A percentile compares a stretch with the other conserved stretches of the same genome.
These are phyloP conservation scores for Dictyostelium discoideum DNA, from an alignment of 78 protist species.

Conservation along the genomic window dicty_2.7 NC_007091.3:4701001-4701500, in stretches of 20 bases:
- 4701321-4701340: neutral
- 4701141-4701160: slow-evolving; percentile 22
- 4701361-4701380: no score
- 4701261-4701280: slow-evolving; percentile 59
- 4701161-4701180: slow-evolving; percentile 22
- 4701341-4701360: neutral
- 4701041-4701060: neutral
- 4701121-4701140: neutral
- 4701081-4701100: slow-evolving; percentile 23
- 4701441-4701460: slow-evolving; percentile 54
- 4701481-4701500: neutral
- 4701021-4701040: neutral
- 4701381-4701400: neutral
- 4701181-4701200: slow-evolving; percentile 59
- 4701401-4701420: neutral
- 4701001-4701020: slow-evolving; percentile 33
- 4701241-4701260: slow-evolving; percentile 58
- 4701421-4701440: neutral
- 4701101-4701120: slow-evolving; percentile 13
- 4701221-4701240: slow-evolving; percentile 65
- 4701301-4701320: slow-evolving; percentile 36
- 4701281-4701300: slow-evolving; percentile 44
- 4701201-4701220: slow-evolving; percentile 46
- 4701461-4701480: slow-evolving; percentile 40
- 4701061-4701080: neutral